Evolutionary conservation across 192 early-diverging fungal species (phyloP), one percentile per base, ranked within the genome.

Genomic region (Haplosporangium gracile): DNA sequence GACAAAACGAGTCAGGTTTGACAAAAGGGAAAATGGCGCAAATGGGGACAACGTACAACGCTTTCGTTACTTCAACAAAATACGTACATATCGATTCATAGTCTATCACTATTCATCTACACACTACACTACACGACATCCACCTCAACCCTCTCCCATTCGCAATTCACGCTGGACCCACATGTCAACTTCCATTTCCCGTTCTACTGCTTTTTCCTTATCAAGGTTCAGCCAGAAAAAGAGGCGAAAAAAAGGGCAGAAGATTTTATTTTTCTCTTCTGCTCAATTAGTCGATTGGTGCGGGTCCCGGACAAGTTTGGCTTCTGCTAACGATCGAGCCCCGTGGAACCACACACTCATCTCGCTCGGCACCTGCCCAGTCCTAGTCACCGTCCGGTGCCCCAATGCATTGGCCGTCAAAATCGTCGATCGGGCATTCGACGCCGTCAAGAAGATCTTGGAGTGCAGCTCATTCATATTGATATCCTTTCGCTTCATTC

Each of bases 271-370:
- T 73, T 5, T 34, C n/a, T 13, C 39, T 5, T 2, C 72, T 29
- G 4, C 5, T 26, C 40, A 32, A 15, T 47, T 72, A 22, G 24
- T 29, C 43, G n/a, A 72, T 72, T n/a, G 45, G 42, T 47, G 13
- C 45, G 74, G 49, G 26, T 65, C 60, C 60, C 29, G 29, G 60
- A 65, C 24, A 29, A 85, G 42, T 26, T 85, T 85, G 60, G 83
- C 83, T 32, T 85, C 83, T 4, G 83, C 83, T 40, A 85, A 74
- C 1, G 83, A 85, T 20, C 83, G 51, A 20, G 83, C 78, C 5
- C 68, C n/a, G 16, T 85, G 83, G 63, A 76, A 75, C 83, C 83
- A 85, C 29, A 85, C 60, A 79, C 83, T 85, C n/a, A 80, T 80
- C 26, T 72, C 78, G 10, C n/a, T 32, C 9, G 83, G 83, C 20